A percentile compares a stretch with the other conserved stretches of the same genome.
phyloP scores from a whole-genome alignment of 306 rosid species.

The Vigna trinervia region DNA sequence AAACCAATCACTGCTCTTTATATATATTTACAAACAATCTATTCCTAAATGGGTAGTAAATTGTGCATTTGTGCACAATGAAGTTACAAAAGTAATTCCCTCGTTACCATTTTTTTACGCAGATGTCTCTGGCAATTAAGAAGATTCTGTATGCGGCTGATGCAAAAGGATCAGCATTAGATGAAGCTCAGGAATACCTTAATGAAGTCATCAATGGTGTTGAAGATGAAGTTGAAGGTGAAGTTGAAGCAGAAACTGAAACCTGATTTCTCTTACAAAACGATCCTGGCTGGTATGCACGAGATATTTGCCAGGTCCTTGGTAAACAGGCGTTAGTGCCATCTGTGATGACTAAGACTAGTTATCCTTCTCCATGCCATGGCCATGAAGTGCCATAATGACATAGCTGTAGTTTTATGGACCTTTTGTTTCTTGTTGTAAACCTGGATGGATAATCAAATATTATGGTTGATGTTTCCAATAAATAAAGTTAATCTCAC shows the following conservation, averaged over 20 bases:
- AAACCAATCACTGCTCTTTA: background rate
- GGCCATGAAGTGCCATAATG: conserved; percentile 45
- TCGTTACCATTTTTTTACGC: conserved; percentile 32
- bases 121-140: conserved; percentile 86
- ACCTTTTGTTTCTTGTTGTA: conserved; percentile 40
- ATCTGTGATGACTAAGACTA: conserved; percentile 29
- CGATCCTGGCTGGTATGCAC: conserved; percentile 39
- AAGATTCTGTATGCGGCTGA: conserved; percentile 93
- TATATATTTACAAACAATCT: background rate
- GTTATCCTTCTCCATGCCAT: conserved; percentile 40
- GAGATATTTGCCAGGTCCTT: conserved; percentile 38
- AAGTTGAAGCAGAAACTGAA: conserved; percentile 46
- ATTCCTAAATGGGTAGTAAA: background rate
- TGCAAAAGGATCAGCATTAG: conserved; percentile 83
- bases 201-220: conserved; percentile 37
- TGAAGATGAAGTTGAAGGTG: background rate
- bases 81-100: background rate
- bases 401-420: conserved; percentile 41
- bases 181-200: conserved; percentile 86
- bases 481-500: conserved; percentile 26
- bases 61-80: background rate
- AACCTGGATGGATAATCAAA: conserved; percentile 23
- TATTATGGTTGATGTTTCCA: conserved; percentile 40
- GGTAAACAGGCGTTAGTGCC: conserved; percentile 32
- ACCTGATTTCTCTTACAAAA: conserved; percentile 43